Percentiles rank a stretch among this genome's conserved stretches.
Evolutionary conservation across 805 yeast species (phyloP).

Genomic region (Wickerhamomyces kurtzmanii): DNA sequence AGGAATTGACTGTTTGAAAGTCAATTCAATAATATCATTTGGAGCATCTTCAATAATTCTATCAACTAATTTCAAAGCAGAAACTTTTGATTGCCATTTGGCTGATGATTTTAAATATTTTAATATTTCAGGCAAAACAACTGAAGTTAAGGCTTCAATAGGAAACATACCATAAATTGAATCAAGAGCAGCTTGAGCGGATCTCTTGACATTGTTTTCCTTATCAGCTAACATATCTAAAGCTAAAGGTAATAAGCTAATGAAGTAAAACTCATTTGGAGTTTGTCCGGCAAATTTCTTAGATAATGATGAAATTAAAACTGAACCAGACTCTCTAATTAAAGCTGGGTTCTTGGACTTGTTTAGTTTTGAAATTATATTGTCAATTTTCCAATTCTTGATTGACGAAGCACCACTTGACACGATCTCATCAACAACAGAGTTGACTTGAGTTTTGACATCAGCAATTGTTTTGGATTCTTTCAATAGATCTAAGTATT

Average conservation of each 20-base stretch:
- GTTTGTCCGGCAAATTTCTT: constrained; percentile 55
- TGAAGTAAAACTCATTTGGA: constrained; percentile 68
- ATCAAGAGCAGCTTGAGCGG: constrained; percentile 75
- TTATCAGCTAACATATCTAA: constrained; percentile 77
- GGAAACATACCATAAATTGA: constrained; percentile 63
- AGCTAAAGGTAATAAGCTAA: constrained; percentile 51
- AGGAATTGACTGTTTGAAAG: constrained; percentile 74
- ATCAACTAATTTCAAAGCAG: constrained; percentile 67
- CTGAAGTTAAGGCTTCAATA: constrained; percentile 67
- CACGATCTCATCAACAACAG: constrained; percentile 36
- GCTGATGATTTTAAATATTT: constrained; percentile 70
- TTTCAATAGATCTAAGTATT: constrained; percentile 41
- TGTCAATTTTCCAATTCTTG: constrained; percentile 55
- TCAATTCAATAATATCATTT: constrained; percentile 73
- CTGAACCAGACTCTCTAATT: constrained; percentile 68
- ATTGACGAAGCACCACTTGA: constrained; percentile 36
- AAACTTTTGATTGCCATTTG: constrained; percentile 87
- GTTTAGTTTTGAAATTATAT: constrained; percentile 51
- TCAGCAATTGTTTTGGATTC: constrained; percentile 23
- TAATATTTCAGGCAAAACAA: constrained; percentile 51
- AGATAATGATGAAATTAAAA: constrained; percentile 49
- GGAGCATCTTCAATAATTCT: constrained; percentile 72
- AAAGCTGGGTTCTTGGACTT: constrained; percentile 69
- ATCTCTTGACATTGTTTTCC: constrained; percentile 75
- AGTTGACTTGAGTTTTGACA: constrained; percentile 21